Evolutionary conservation across 2,329 filamentous ascomycete species (phyloP).

Genomic region (Stagonosporopsis rhizophila): DNA sequence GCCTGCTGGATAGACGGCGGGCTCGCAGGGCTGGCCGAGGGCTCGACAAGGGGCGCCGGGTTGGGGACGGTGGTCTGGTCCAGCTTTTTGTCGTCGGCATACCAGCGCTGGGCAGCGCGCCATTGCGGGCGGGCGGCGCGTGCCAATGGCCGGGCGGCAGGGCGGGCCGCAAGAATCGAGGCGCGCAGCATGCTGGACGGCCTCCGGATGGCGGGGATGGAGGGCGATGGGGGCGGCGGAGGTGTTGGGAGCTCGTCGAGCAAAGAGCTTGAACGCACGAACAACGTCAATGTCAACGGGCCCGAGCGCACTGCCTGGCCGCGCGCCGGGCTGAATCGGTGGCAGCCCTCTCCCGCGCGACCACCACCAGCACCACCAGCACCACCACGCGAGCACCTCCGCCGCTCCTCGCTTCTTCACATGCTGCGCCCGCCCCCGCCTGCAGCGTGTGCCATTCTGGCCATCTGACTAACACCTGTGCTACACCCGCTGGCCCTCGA

Average conservation of each 20-base stretch:
- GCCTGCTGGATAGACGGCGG: slow-evolving; percentile 29
- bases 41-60: slow-evolving; percentile 46
- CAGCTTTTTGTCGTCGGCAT: slow-evolving; percentile 57
- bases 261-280: slow-evolving; percentile 16
- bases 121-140: slow-evolving; percentile 47
- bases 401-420: slow-evolving; percentile 9
- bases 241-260: slow-evolving; percentile 7
- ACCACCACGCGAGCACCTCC: slow-evolving; percentile 7
- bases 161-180: slow-evolving; percentile 58
- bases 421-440: slow-evolving; percentile 1
- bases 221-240: slow-evolving; percentile 22
- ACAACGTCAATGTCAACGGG: slow-evolving; percentile 6
- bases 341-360: not conserved
- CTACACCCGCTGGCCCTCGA: slow-evolving; percentile 7
- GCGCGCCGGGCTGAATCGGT: not conserved
- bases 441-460: not conserved
- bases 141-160: slow-evolving; percentile 50
- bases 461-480: slow-evolving; percentile 11
- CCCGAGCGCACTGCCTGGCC: not conserved
- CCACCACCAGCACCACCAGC: not conserved
- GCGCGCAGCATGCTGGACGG: slow-evolving; percentile 64
- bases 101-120: slow-evolving; percentile 55
- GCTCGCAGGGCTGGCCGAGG: slow-evolving; percentile 51
- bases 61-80: slow-evolving; percentile 49
- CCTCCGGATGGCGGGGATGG: slow-evolving; percentile 40